phyloP scores from a whole-genome alignment of 352 stramenopile genomes.

The Phytophthora capsici region DNA sequence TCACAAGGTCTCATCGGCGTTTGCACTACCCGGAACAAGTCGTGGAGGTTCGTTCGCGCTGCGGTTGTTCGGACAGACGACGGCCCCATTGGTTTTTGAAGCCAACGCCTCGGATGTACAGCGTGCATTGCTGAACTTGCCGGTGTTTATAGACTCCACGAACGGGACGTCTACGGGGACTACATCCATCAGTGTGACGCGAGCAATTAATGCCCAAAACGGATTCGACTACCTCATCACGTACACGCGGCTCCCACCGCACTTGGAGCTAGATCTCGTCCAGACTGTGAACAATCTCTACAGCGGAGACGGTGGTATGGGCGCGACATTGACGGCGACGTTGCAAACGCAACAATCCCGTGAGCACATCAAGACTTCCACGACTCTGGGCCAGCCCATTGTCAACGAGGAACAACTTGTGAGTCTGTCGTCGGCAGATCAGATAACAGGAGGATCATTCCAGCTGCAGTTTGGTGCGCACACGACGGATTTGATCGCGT shows the following conservation, averaged over 20 bases:
- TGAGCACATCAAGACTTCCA: conserved; percentile 81
- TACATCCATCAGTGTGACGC: conserved; percentile 58
- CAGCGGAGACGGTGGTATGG: conserved; percentile 50
- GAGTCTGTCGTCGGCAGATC: conserved; percentile 46
- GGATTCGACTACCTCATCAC: conserved; percentile 84
- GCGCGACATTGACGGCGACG: conserved; percentile 35
- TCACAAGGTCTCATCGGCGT: conserved; percentile 85
- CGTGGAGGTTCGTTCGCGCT: conserved; percentile 89
- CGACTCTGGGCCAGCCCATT: conserved; percentile 54
- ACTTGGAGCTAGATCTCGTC: conserved; percentile 43
- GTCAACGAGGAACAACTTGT: conserved; percentile 80
- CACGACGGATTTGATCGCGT: conserved; percentile 65
- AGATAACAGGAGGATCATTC: conserved; percentile 61
- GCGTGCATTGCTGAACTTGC: conserved; percentile 68
- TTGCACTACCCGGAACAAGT: conserved; percentile 52
- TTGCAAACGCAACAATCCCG: conserved; percentile 43
- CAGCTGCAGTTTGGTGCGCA: conserved; percentile 74
- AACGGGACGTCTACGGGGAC: conserved; percentile 18
- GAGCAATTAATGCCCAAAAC: conserved; percentile 53
- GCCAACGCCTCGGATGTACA: conserved; percentile 73
- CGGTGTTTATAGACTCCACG: conserved; percentile 33
- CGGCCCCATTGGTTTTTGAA: conserved; percentile 80
- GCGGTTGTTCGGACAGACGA: conserved; percentile 64
- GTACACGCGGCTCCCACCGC: conserved; percentile 51
- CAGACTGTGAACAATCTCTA: conserved; percentile 73